Base-by-base conservation (phyloP, 306 rosid species). In the Fragaria ananassa region DNA sequence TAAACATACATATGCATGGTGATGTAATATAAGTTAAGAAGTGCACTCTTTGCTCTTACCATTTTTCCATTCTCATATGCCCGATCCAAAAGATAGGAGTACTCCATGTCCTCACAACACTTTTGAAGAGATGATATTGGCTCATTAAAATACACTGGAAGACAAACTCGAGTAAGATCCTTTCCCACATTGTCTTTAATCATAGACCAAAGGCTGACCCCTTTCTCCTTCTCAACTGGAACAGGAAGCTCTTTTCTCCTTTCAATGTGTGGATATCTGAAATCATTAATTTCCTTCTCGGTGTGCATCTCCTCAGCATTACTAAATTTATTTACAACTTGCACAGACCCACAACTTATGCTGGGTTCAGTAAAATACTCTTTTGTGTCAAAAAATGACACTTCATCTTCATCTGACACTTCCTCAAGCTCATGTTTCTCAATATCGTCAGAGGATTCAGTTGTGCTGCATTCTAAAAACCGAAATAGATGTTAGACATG, bases 171-270 rank as follows among this genome's bases (percentile, higher is more conserved):
- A 13, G 97, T 84, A 70, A 95, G 97, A 87, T 95, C 99, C 87
- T 95, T 95, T 69, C 99, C 97, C 81, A 92, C 99, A 67, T 92
- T 95, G 87, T 95, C 99, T 85, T 95, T 95, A 75, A 95, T 95
- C 91, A 95, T 87, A 19, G 96, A 90, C 99, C 99, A 95, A 68
- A 95, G 96, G 83, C 99, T 95, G 71, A 95, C 91, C 19, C 97
- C 93, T 79, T 91, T 92, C 92, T 95, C 99, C 81, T 95, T 95
- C 92, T 95, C 99, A 44, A 89, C 78, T 12, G 97, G 97, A 84
- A 84, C 87, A 13, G 99, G 97, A 84, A 92, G 97, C 83, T 89
- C 90, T 85, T 74, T 87, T 77, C 97, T 82, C 87, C 99, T 90
- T 70, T 76, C 86, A 76, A 89, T 72, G 75, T 81, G 83, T 62